Conservation (phyloP, 108 stramenopile species). For the Cyclotella baltica region DNA sequence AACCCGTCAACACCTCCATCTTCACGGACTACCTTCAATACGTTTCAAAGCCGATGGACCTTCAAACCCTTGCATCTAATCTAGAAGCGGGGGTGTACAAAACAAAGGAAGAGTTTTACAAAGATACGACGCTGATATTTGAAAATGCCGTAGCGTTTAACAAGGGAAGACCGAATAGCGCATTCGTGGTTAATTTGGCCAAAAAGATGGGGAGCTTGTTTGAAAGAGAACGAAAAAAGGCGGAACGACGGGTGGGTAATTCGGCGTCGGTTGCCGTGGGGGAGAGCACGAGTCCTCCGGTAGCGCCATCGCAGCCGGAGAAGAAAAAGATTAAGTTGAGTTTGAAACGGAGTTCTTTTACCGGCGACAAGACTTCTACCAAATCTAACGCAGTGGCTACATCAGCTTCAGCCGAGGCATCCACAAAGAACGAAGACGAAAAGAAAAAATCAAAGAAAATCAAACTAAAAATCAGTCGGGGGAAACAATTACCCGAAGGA, state of each 20-base stretch:
- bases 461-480: conserved; percentile 40
- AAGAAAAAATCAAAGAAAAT: conserved; percentile 15
- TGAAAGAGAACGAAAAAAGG: conserved; percentile 61
- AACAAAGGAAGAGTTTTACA: conserved; percentile 53
- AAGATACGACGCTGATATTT: conserved; percentile 55
- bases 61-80: conserved; percentile 65
- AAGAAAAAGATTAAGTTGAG: conserved; percentile 41
- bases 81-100: conserved; percentile 66
- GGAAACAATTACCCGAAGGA: conserved; percentile 64
- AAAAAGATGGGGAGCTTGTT: conserved; percentile 73
- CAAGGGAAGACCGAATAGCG: conserved; percentile 50
- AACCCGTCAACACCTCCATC: conserved; percentile 68
- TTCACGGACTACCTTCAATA: conserved; percentile 71
- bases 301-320: conserved; percentile 5
- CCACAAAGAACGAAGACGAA: background rate
- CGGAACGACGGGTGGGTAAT: conserved; percentile 35
- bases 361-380: conserved; percentile 12
- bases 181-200: conserved; percentile 70
- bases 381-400: conserved; percentile 49
- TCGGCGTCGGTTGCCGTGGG: background rate
- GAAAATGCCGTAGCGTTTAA: conserved; percentile 79
- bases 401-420: background rate
- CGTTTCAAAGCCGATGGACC: conserved; percentile 70
- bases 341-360: conserved; percentile 22
- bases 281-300: background rate